Evolutionary conservation across 2,329 filamentous ascomycete species (phyloP).

Genomic region (Corinectria fuckeliana): DNA sequence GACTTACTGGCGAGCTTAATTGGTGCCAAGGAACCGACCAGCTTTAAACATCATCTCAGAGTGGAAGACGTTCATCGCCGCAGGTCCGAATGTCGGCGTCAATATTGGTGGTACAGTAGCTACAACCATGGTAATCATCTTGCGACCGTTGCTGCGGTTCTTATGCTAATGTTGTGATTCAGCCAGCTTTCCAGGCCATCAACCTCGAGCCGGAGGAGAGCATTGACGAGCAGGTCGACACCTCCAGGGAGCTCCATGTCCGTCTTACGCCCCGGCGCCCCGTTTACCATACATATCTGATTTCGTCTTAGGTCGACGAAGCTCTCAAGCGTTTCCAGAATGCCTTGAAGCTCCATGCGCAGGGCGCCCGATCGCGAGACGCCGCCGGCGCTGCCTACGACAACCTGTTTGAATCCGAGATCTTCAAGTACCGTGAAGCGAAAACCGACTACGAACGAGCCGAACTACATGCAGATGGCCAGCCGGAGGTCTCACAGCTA

Average conservation of each 20-base stretch:
- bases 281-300: conserved; percentile 4
- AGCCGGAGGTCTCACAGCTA: conserved; percentile 47
- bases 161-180: conserved; percentile 22
- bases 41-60: conserved; percentile 7
- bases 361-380: conserved; percentile 77
- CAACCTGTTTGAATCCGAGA: conserved; percentile 86
- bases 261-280: conserved; percentile 3
- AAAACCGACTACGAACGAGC: conserved; percentile 82
- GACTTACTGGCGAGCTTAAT: conserved; percentile 25
- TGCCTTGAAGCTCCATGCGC: conserved; percentile 88
- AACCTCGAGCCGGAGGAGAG: conserved; percentile 95
- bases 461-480: conserved; percentile 60
- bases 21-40: conserved; percentile 23
- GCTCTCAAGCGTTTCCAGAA: conserved; percentile 93
- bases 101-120: conserved; percentile 18
- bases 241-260: conserved; percentile 90
- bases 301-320: conserved; percentile 75
- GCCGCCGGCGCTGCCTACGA: conserved; percentile 84
- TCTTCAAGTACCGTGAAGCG: conserved; percentile 91
- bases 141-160: neutral
- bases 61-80: conserved; percentile 6
- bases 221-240: conserved; percentile 88
- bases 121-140: conserved; percentile 32
- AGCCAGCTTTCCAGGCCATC: conserved; percentile 81
- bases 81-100: conserved; percentile 31